Percentiles rank a stretch among this genome's conserved stretches.
Evolutionary conservation across 1,139 yeast genomes (phyloP).

Genomic region (Kodamaea suecica): DNA sequence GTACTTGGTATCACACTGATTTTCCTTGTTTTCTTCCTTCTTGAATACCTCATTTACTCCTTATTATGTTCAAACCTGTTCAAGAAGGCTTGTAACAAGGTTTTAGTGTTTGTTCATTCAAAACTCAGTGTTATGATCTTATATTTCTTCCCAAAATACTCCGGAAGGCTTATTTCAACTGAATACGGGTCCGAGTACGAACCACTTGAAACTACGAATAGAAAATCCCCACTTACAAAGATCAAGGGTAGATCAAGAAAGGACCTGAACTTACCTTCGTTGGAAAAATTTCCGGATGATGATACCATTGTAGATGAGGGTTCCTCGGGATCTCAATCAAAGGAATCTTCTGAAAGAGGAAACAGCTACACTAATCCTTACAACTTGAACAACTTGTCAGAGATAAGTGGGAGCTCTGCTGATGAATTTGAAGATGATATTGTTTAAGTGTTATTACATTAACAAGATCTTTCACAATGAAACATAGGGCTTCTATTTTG

Average conservation of each 20-base stretch:
- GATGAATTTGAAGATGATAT: constrained; percentile 10
- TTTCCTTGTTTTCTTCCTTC: constrained; percentile 29
- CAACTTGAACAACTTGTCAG: constrained; percentile 4
- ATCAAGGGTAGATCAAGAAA: constrained; percentile 48
- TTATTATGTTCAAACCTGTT: constrained; percentile 36
- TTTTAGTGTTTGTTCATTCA: constrained; percentile 8
- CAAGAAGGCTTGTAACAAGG: constrained; percentile 23
- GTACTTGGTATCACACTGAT: constrained; percentile 33
- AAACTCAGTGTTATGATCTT: background rate
- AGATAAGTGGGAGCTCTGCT: constrained; percentile 8
- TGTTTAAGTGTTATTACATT: too few relatives aligned
- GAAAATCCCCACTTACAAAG: constrained; percentile 1
- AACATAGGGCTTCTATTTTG: too few relatives aligned
- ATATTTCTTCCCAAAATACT: constrained; percentile 1
- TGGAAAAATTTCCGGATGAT: constrained; percentile 22
- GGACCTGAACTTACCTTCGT: constrained; percentile 50
- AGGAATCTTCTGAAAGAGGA: background rate
- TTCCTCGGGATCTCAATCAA: too few relatives aligned
- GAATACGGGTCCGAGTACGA: background rate
- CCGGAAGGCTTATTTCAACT: background rate
- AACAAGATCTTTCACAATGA: too few relatives aligned
- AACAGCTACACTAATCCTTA: constrained; percentile 1
- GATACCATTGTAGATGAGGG: constrained; percentile 8
- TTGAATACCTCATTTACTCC: constrained; percentile 62
- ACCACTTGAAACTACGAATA: background rate